Base-by-base conservation (phyloP, 1,284 basidiomycete species). In the Omphalotus olearius region DNA sequence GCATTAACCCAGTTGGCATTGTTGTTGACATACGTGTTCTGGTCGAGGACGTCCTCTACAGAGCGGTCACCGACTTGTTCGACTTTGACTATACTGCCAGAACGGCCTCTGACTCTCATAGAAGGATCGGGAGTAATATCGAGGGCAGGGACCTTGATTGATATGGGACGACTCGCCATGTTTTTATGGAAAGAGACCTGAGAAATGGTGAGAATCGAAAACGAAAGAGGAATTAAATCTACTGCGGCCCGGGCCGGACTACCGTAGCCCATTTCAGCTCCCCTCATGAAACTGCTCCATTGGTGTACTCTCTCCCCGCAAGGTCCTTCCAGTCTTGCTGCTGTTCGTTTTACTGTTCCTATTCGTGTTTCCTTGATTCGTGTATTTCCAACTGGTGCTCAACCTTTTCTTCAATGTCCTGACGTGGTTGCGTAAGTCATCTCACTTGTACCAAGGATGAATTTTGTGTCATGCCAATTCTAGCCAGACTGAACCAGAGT, bases 1-100 rank as follows among this genome's bases (percentile, higher is more conserved):
- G 91, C 85, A 66, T 99, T 98, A 63, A 99, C 97, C 96, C 96
- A 99, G 64, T 94, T 87, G 7, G 93, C 94, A 68, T 99, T 99
- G 61, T 92, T 83, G 67, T 98, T 98, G 47, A 83, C 79, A 61
- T 91, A 93, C 40, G 85, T 82, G 57, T 83, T 85, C 59, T 91
- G 80, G 70, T 95, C 93, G 17, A 91, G 79, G 4, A 85, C 74
- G 60, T 90, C 87, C 63, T 94, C 91, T 43, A 83, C 75, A 16
- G 84, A 82, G 57, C 85, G 79, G 60, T 86, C 85, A 36, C 86
- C 88, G 50, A 95, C 83, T 63, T 92, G 81, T 64, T 94, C 92
- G 47, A 96, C 90, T 62, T 93, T 93, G 66, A 95, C 84, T 58
- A 94, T 75, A 66, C 88, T 92, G 49, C 78, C 80, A 56, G 88